Evolutionary conservation across 1,284 basidiomycete genomes (phyloP), one percentile per base, ranked within the genome.

Genomic region (Malassezia slooffiae): DNA sequence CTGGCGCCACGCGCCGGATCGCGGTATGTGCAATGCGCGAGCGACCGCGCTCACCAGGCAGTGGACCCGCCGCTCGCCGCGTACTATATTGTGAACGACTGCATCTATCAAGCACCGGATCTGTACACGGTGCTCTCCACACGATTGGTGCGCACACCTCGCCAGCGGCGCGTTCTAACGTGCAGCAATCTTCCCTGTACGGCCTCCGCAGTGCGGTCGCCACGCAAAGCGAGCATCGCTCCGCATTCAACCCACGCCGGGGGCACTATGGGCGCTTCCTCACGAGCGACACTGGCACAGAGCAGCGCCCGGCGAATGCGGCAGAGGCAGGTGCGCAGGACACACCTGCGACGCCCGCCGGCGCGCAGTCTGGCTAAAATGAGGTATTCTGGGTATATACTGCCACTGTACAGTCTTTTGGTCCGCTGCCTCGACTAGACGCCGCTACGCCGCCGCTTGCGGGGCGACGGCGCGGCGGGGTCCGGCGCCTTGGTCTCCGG

Each of bases 1-100:
- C 3, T 54, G 55, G 56, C 37, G 62, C 10, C 47, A 32, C 9
- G 31, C 36, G 6, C 51, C 50, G 2, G 40, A 34, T 8, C 20
- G 43, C 15, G 41, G 41, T 43, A 30, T 35, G 52, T 47, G n/a
- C 23, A 36, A 44, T 37, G 15, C 13, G 16, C 20, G 11, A 20
- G 9, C 35, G 32, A 33, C 24, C 21, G 17, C 20, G 39, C 39
- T 33, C 26, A 13, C 28, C 21, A 12, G 19, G 12, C 26, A 37
- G 26, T 45, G 19, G 35, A 38, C 19, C 28, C 47, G 2, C 51
- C 59, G 11, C 15, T 63, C 9, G 50, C 58, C 2, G 52, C 56
- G 2, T 67, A 62, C 54, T 67, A 64, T 31, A 40, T 67, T n/a
- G 32, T 62, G 34, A 56, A 59, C 34, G 63, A 58, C 23, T 55